Evolutionary conservation across 352 stramenopile genomes (phyloP), one percentile per base, ranked within the genome.

Genomic region (Phytopythium litorale): DNA sequence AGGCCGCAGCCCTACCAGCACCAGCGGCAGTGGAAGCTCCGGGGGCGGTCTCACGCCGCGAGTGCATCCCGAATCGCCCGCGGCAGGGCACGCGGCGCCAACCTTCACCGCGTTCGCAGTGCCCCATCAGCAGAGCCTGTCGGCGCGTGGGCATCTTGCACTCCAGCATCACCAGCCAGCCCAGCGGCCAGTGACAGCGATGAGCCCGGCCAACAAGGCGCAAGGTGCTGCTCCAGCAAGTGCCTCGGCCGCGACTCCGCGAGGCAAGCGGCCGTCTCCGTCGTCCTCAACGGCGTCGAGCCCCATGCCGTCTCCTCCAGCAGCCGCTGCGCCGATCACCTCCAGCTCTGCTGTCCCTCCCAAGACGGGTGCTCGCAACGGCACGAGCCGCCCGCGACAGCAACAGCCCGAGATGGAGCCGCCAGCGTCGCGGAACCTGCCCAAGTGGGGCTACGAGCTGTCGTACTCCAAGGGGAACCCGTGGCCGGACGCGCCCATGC

Each of bases 401-500:
- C 38, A 58, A 57, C 15, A 8, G 58, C 48, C 71, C 7, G 55
- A 60, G 55, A 16, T 18, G 18, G 40, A 50, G 25, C 37, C 38
- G 25, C 16, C 54, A 18, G 25, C 54, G 37, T 49, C 53, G 33
- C n/a, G 3, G 3, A 16, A 12, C 9, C 9, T 69, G 53, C 56
- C 56, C 25, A 48, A 58, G 18, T 91, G 78, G 65, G 55, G 73
- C 30, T 95, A 95, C 68, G 69, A 78, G 60, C 75, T 95, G 42
- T 75, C 73, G 53, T 95, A 88, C 64, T 60, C 65, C 16, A 92
- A 89, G 63, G 83, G 84, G 48, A 89, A 89, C 64, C 60, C 77
- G 30, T 95, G 86, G 86, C 84, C 84, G 0, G 84, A 95, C 63
- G 78, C 82, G 7, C 84, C 86, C 1, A 66, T 86, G 45, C 87